Evolutionary conservation across 139 green algal genomes (phyloP).

Genomic region (Volvox africanus): DNA sequence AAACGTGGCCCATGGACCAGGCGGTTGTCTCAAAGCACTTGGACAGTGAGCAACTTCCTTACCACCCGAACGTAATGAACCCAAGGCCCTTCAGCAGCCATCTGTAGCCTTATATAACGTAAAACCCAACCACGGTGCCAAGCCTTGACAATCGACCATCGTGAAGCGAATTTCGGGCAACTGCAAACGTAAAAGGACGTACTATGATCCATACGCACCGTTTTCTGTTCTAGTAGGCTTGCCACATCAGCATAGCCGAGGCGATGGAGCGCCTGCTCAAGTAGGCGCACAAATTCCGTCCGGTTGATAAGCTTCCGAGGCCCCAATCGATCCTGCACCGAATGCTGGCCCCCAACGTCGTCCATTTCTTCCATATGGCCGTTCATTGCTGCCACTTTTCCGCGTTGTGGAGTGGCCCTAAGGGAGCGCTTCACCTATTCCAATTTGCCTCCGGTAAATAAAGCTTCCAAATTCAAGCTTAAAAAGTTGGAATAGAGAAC

Average conservation of each 20-base stretch:
- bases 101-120: too few relatives aligned
- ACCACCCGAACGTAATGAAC: too few relatives aligned
- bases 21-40: too few relatives aligned
- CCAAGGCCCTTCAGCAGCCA: too few relatives aligned
- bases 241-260: constrained; percentile 77
- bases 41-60: too few relatives aligned
- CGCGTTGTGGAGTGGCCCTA: neutral
- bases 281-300: constrained; percentile 81
- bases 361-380: constrained; percentile 15
- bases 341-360: neutral
- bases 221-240: constrained; percentile 66
- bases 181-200: too few relatives aligned
- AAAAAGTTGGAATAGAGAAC: neutral
- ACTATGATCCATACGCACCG: constrained; percentile 50
- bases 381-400: neutral
- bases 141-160: too few relatives aligned
- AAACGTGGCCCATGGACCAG: too few relatives aligned
- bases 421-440: neutral
- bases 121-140: too few relatives aligned
- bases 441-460: neutral
- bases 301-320: constrained; percentile 64
- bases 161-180: too few relatives aligned
- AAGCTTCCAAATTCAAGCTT: neutral
- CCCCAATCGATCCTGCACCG: constrained; percentile 50
- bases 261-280: constrained; percentile 79